These are phyloP conservation scores for Tolypocladium nubicola DNA, from an alignment of 2,329 filamentous ascomycete genomes.

Conservation along the genomic window DNA sequence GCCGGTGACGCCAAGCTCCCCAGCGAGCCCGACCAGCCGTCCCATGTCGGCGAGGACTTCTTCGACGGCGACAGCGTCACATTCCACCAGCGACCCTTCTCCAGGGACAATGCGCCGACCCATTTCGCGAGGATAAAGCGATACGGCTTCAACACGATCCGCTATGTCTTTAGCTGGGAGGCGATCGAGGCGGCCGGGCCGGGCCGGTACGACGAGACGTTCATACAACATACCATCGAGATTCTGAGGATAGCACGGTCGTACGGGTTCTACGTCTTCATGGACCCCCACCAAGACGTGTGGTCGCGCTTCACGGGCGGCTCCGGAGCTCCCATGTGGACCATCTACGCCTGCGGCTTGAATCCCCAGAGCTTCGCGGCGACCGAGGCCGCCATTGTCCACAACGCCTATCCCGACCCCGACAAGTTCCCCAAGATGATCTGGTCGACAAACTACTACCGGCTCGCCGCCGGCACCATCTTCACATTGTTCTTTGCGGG, in stretches of 20 bases:
- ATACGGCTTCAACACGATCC: slow-evolving; percentile 92
- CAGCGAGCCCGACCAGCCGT: slow-evolving; percentile 68
- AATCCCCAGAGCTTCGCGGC: slow-evolving; percentile 76
- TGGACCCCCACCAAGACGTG: slow-evolving; percentile 98
- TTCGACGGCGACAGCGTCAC: slow-evolving; percentile 88
- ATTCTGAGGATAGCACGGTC: slow-evolving; percentile 73
- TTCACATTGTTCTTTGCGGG: slow-evolving; percentile 94
- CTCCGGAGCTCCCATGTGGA: slow-evolving; percentile 96
- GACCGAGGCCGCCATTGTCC: slow-evolving; percentile 87
- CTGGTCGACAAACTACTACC: slow-evolving; percentile 94
- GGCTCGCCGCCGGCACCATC: slow-evolving; percentile 77
- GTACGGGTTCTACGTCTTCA: slow-evolving; percentile 93
- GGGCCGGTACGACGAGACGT: slow-evolving; percentile 86
- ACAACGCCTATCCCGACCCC: slow-evolving; percentile 84
- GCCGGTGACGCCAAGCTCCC: slow-evolving; percentile 87
- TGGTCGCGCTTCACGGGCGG: slow-evolving; percentile 94
- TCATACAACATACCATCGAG: slow-evolving; percentile 83
- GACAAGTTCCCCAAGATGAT: slow-evolving; percentile 95
- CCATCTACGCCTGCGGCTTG: slow-evolving; percentile 84
- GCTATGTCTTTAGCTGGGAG: slow-evolving; percentile 98
- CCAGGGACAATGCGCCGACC: slow-evolving; percentile 67
- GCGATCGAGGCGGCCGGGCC: slow-evolving; percentile 92
- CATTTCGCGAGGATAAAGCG: slow-evolving; percentile 81
- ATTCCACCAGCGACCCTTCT: slow-evolving; percentile 79
- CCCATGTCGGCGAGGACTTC: slow-evolving; percentile 68